Conservation (phyloP, 108 stramenopile species). For the Epipyxis sp. region DNA sequence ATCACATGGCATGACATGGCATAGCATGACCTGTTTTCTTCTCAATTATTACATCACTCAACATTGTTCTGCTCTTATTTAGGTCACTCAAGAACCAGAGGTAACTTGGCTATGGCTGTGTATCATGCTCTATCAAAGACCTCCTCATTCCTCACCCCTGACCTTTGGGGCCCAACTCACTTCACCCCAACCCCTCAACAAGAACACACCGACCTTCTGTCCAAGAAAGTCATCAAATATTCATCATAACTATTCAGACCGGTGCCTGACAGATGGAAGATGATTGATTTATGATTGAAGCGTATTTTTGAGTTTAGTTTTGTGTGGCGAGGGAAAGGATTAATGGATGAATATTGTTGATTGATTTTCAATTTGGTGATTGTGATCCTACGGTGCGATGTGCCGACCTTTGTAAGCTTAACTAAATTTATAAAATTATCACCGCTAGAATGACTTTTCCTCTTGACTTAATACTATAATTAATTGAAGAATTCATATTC, state of each 20-base stretch:
- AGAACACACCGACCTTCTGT: conserved; percentile 98
- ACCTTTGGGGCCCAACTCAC: conserved; percentile 93
- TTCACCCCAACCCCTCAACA: conserved; percentile 79
- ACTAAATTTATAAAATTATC: too few species aligned
- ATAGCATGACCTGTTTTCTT: conserved; percentile 44
- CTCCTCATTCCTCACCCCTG: conserved; percentile 96
- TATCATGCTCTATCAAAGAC: conserved; percentile 94
- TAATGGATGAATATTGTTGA: too few species aligned
- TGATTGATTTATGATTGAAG: background rate
- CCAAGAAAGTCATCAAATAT: conserved; percentile 68
- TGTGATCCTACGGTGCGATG: conserved; percentile 32
- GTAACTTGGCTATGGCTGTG: conserved; percentile 99
- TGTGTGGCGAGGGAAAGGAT: background rate
- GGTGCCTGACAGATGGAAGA: background rate
- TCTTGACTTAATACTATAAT: too few species aligned
- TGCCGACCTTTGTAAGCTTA: too few species aligned
- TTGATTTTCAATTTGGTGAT: too few species aligned
- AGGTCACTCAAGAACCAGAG: conserved; percentile 99
- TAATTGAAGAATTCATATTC: too few species aligned
- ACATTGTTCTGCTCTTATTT: conserved; percentile 74
- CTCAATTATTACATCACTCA: conserved; percentile 65
- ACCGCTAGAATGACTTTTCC: too few species aligned
- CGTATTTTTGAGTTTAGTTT: background rate
- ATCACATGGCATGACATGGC: too few species aligned
- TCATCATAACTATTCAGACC: background rate